Percentiles rank a stretch among this genome's conserved stretches.
Conservation (phyloP, 192 early-diverging fungal species). For the Diversispora eburnea region DNA sequence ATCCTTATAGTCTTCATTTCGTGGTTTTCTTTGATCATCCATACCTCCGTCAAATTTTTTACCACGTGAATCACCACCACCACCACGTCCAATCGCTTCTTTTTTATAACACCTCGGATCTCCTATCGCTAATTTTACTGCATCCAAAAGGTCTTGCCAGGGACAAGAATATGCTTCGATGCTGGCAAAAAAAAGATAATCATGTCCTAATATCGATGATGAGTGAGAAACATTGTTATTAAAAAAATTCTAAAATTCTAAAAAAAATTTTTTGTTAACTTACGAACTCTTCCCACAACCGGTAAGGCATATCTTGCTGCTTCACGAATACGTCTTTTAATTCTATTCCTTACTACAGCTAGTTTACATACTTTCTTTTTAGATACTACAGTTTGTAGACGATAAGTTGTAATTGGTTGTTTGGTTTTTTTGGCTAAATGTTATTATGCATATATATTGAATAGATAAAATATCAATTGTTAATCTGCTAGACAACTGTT, state of each 20-base stretch:
- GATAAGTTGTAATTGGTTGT: constrained; percentile 2
- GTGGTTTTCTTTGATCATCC: too few species aligned
- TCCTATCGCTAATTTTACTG: not conserved
- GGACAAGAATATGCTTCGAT: not conserved
- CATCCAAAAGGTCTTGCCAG: not conserved
- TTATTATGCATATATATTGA: not conserved
- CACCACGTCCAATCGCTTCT: too few species aligned
- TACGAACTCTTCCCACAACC: not conserved
- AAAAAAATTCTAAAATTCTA: not conserved
- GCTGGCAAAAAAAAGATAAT: constrained; percentile 13
- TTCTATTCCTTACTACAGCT: constrained; percentile 4
- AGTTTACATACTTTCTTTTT: constrained; percentile 21
- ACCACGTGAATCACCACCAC: too few species aligned
- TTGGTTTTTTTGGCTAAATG: constrained; percentile 14
- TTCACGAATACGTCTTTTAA: constrained; percentile 6
- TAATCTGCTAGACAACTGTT: too few species aligned
- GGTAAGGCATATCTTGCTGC: constrained; percentile 11
- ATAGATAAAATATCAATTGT: not conserved
- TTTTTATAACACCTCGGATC: constrained; percentile 7
- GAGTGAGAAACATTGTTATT: not conserved
- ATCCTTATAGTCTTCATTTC: too few species aligned
- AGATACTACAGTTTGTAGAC: constrained; percentile 7
- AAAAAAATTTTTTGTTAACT: not conserved
- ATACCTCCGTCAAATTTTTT: too few species aligned
- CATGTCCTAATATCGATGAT: constrained; percentile 10